A percentile compares a stretch with the other conserved stretches of the same genome.
Evolutionary conservation across 2,329 filamentous ascomycete species (phyloP).

Genomic region (Coniella vitis): DNA sequence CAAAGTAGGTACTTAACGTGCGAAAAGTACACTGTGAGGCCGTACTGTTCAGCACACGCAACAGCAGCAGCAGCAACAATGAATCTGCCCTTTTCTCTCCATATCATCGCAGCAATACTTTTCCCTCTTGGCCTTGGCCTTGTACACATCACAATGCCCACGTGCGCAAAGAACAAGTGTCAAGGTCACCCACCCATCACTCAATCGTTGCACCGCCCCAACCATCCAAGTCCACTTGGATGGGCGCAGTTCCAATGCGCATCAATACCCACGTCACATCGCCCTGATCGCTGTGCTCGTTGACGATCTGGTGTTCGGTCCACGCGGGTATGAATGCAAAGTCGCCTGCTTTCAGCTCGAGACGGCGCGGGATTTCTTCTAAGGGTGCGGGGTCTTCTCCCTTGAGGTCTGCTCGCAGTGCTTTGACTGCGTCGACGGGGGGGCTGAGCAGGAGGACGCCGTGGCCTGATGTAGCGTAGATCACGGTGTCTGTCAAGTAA

Average conservation of each 20-base stretch:
- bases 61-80: no score
- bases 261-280: slow-evolving; percentile 62
- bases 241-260: slow-evolving; percentile 52
- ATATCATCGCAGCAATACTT: no score
- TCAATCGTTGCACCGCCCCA: slow-evolving; percentile 45
- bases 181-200: no score
- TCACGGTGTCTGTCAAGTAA: slow-evolving; percentile 51
- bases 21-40: no score
- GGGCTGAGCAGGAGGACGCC: slow-evolving; percentile 54
- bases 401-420: slow-evolving; percentile 11
- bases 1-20: no score
- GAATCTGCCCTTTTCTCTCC: no score
- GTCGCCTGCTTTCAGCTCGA: slow-evolving; percentile 55
- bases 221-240: slow-evolving; percentile 54
- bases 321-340: slow-evolving; percentile 65
- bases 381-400: slow-evolving; percentile 24
- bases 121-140: no score
- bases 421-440: slow-evolving; percentile 14
- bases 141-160: no score
- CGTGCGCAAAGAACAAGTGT: no score
- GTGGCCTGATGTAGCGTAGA: slow-evolving; percentile 57
- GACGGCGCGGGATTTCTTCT: slow-evolving; percentile 42
- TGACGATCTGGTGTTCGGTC: slow-evolving; percentile 64
- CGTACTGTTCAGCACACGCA: no score
- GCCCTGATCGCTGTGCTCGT: slow-evolving; percentile 40